These are phyloP conservation scores for Byssochlamys sp. DNA, from an alignment of 2,329 filamentous ascomycete species.

Conservation along the genomic window DNA sequence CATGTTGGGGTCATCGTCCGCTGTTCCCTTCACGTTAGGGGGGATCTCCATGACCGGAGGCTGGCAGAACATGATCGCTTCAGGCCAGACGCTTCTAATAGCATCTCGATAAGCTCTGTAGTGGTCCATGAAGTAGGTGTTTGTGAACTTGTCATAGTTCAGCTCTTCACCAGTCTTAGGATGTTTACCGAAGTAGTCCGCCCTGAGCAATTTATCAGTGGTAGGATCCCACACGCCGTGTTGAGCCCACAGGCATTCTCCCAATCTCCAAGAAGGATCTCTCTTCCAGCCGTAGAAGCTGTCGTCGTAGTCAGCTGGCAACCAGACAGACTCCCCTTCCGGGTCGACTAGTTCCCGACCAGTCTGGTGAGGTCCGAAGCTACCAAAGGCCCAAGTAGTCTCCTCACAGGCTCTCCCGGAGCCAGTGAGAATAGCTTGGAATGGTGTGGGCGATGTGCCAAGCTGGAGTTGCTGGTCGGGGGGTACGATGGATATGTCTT, in stretches of 20 bases:
- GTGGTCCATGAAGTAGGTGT: slow-evolving; percentile 81
- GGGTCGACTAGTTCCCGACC: slow-evolving; percentile 78
- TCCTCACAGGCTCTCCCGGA: slow-evolving; percentile 83
- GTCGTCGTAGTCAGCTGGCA: slow-evolving; percentile 74
- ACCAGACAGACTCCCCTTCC: slow-evolving; percentile 73
- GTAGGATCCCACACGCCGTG: slow-evolving; percentile 87
- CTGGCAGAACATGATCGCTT: slow-evolving; percentile 81
- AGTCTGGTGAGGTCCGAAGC: slow-evolving; percentile 82
- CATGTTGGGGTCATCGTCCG: slow-evolving; percentile 80
- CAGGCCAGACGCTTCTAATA: slow-evolving; percentile 65
- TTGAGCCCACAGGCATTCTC: slow-evolving; percentile 94
- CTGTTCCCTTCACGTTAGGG: slow-evolving; percentile 73
- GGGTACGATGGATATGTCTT: slow-evolving; percentile 72
- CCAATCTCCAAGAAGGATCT: slow-evolving; percentile 78
- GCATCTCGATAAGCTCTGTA: slow-evolving; percentile 67
- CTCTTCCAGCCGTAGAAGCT: slow-evolving; percentile 81
- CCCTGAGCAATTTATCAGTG: slow-evolving; percentile 65
- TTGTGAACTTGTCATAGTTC: slow-evolving; percentile 77
- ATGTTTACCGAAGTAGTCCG: slow-evolving; percentile 77
- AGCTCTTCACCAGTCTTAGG: slow-evolving; percentile 64
- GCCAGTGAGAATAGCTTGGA: slow-evolving; percentile 87
- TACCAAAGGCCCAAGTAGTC: slow-evolving; percentile 86
- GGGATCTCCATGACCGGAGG: slow-evolving; percentile 87
- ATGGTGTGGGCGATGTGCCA: slow-evolving; percentile 83
- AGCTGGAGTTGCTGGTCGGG: slow-evolving; percentile 84